phyloP scores from a whole-genome alignment of 345 rosid species.

The Camelina laxa region DNA sequence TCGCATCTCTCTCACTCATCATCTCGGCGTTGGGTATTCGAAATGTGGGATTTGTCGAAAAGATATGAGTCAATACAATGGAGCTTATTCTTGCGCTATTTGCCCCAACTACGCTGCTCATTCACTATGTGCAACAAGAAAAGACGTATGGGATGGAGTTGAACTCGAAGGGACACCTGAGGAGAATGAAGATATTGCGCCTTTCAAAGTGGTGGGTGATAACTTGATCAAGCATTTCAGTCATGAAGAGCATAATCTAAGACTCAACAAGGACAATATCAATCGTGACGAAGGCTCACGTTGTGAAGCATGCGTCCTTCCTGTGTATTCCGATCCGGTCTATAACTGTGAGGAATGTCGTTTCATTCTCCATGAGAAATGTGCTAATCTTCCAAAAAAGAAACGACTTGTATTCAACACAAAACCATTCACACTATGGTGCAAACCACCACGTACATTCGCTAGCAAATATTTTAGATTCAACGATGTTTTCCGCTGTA shows the following conservation, averaged over 20 bases:
- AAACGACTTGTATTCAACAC: neutral
- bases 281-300: neutral
- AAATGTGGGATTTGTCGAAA: neutral
- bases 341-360: conserved; percentile 7
- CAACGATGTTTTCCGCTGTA: neutral
- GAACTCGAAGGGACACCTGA: conserved; percentile 1
- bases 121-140: conserved; percentile 11
- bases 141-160: conserved; percentile 15
- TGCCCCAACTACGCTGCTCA: neutral
- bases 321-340: conserved; percentile 1
- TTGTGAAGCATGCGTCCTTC: conserved; percentile 20
- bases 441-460: neutral
- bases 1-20: neutral
- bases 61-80: neutral
- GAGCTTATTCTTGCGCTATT: neutral
- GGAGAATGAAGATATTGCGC: neutral
- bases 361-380: conserved; percentile 16
- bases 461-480: neutral
- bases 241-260: conserved; percentile 12
- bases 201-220: neutral
- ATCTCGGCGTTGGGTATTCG: neutral
- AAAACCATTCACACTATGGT: neutral
- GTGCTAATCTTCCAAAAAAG: conserved; percentile 3
- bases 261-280: neutral
- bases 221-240: conserved; percentile 24